Conservation (phyloP, 2,329 filamentous ascomycete genomes). For the Westerdykella aurantiaca region DNA sequence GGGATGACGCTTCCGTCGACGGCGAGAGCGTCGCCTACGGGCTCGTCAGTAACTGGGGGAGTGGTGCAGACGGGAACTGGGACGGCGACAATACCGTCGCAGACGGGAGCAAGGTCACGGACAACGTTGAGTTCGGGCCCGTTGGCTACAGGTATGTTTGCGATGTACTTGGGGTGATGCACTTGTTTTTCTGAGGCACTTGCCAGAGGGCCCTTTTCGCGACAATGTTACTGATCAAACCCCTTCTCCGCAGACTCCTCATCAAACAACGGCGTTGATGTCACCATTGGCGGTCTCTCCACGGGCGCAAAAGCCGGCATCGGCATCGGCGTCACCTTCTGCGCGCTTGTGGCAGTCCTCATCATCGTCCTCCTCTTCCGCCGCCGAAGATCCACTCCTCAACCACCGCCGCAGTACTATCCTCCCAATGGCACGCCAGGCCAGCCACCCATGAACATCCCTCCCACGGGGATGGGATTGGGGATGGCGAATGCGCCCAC, state of each 20-base stretch:
- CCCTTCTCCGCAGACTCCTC: too few relatives aligned
- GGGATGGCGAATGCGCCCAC: background rate
- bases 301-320: conserved; percentile 14
- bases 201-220: background rate
- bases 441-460: conserved; percentile 3
- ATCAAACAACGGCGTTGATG: background rate
- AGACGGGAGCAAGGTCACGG: background rate
- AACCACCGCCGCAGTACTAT: background rate
- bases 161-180: background rate
- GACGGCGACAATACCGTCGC: background rate
- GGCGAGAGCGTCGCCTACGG: conserved; percentile 3
- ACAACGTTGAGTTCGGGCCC: conserved; percentile 2
- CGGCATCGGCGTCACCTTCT: conserved; percentile 10
- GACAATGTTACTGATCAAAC: too few relatives aligned
- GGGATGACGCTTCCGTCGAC: conserved; percentile 11
- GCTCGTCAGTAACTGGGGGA: background rate
- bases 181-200: background rate
- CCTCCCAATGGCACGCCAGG: background rate
- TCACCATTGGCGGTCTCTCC: conserved; percentile 2
- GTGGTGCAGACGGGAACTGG: background rate
- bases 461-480: too few relatives aligned
- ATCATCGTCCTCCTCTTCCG: conserved; percentile 8
- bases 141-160: background rate
- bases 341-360: conserved; percentile 9
- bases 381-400: conserved; percentile 3